Conservation (phyloP, 2,329 filamentous ascomycete species). For the Drechslera avenae region DNA sequence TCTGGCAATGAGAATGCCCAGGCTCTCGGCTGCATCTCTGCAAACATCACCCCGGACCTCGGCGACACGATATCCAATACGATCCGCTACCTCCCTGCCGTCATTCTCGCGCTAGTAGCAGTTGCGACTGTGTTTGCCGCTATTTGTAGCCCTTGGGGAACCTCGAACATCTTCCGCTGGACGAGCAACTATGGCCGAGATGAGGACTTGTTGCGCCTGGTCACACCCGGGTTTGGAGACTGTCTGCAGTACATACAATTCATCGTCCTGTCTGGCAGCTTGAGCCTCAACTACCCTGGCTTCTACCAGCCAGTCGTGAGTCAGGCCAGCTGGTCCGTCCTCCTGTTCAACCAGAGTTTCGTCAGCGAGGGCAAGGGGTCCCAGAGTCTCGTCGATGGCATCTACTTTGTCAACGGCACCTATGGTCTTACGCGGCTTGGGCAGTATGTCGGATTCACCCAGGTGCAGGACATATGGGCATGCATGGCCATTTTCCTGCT, state of each 20-base stretch:
- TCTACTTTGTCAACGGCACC: slow-evolving; percentile 79
- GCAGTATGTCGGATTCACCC: slow-evolving; percentile 80
- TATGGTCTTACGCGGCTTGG: slow-evolving; percentile 81
- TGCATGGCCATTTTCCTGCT: slow-evolving; percentile 92
- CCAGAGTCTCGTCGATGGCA: slow-evolving; percentile 75
- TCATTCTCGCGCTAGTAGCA: slow-evolving; percentile 78
- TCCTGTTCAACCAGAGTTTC: slow-evolving; percentile 94
- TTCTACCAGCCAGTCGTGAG: slow-evolving; percentile 93
- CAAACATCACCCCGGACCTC: slow-evolving; percentile 83
- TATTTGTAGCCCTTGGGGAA: slow-evolving; percentile 93
- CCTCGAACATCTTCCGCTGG: slow-evolving; percentile 88
- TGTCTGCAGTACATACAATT: slow-evolving; percentile 98
- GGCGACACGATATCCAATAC: slow-evolving; percentile 70
- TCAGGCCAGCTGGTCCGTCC: slow-evolving; percentile 82
- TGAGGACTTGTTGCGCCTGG: slow-evolving; percentile 84
- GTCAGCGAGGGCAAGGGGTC: slow-evolving; percentile 70
- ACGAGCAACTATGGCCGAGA: slow-evolving; percentile 97
- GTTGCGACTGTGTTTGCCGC: slow-evolving; percentile 82
- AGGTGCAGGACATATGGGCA: slow-evolving; percentile 83
- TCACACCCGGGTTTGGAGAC: slow-evolving; percentile 95
- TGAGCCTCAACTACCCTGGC: slow-evolving; percentile 88
- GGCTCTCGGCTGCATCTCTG: slow-evolving; percentile 77
- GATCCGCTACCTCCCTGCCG: slow-evolving; percentile 75
- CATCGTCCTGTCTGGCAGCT: slow-evolving; percentile 80
- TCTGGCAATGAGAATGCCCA: slow-evolving; percentile 71